phyloP scores from a whole-genome alignment of 805 yeast species.

The Candida khao-thaluensis region DNA sequence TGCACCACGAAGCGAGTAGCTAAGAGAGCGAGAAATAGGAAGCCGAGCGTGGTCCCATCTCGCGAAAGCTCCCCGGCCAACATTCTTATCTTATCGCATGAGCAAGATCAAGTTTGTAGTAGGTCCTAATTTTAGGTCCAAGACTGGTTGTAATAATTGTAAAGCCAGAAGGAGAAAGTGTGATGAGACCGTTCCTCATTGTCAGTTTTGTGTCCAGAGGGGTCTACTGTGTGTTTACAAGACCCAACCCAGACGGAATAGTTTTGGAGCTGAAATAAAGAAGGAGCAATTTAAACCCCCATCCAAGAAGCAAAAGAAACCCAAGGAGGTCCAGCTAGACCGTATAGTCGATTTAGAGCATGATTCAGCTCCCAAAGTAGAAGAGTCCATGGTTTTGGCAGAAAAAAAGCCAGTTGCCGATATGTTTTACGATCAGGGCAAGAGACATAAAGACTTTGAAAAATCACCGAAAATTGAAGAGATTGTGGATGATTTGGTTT shows the following conservation, averaged over 20 bases:
- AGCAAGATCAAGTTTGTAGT: conserved; percentile 8
- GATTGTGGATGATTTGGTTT: neutral
- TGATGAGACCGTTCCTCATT: conserved; percentile 21
- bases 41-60: too few species aligned
- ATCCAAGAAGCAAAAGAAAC: neutral
- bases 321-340: neutral
- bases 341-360: neutral
- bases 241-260: neutral
- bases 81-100: neutral
- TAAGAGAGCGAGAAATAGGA: too few species aligned
- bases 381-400: neutral
- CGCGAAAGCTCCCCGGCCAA: too few species aligned
- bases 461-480: neutral
- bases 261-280: neutral
- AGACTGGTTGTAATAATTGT: conserved; percentile 18
- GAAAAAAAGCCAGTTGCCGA: neutral
- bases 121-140: conserved; percentile 12
- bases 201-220: conserved; percentile 17
- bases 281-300: neutral
- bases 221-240: conserved; percentile 16
- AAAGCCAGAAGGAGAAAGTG: conserved; percentile 19
- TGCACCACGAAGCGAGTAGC: too few species aligned
- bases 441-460: neutral
- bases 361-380: neutral
- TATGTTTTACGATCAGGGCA: too few species aligned